Conservation (phyloP, 2,329 filamentous ascomycete genomes). For the Rutstroemia sydowiana region DNA sequence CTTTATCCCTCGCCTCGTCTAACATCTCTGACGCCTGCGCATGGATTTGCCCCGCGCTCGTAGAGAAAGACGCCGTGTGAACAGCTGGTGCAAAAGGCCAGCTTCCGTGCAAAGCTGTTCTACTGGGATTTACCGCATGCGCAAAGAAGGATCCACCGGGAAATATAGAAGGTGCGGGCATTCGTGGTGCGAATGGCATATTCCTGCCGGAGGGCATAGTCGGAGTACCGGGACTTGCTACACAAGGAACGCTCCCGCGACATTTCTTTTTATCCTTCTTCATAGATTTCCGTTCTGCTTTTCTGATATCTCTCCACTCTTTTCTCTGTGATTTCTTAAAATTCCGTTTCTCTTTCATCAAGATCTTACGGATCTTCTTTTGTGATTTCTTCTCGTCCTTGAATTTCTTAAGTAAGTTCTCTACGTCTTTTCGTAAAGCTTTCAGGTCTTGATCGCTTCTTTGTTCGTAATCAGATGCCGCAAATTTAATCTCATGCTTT, state of each 20-base stretch:
- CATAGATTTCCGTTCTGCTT: conserved; percentile 15
- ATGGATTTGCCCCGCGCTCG: conserved; percentile 17
- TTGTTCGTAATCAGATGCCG: conserved; percentile 21
- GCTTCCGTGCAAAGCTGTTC: not conserved
- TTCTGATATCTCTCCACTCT: not conserved
- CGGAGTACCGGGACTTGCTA: not conserved
- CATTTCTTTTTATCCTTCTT: conserved; percentile 17
- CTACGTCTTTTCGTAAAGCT: conserved; percentile 39
- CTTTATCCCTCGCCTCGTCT: conserved; percentile 14
- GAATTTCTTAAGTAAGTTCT: conserved; percentile 38
- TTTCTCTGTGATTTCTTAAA: not conserved
- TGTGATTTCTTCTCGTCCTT: conserved; percentile 35
- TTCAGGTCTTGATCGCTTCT: conserved; percentile 28
- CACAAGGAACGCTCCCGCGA: conserved; percentile 12
- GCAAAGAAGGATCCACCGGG: not conserved
- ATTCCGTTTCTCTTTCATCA: conserved; percentile 16
- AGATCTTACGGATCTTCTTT: conserved; percentile 14
- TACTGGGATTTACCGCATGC: not conserved
- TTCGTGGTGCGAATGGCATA: not conserved
- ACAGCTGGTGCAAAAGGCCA: not conserved
- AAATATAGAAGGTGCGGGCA: not conserved
- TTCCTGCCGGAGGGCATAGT: not conserved
- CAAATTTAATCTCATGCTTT: conserved; percentile 38
- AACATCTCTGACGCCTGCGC: conserved; percentile 17
- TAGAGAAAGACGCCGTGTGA: conserved; percentile 6